A percentile compares a stretch with the other conserved stretches of the same genome.
Conservation (phyloP, 2,329 filamentous ascomycete genomes). For the Leptoxyphium fumago region DNA sequence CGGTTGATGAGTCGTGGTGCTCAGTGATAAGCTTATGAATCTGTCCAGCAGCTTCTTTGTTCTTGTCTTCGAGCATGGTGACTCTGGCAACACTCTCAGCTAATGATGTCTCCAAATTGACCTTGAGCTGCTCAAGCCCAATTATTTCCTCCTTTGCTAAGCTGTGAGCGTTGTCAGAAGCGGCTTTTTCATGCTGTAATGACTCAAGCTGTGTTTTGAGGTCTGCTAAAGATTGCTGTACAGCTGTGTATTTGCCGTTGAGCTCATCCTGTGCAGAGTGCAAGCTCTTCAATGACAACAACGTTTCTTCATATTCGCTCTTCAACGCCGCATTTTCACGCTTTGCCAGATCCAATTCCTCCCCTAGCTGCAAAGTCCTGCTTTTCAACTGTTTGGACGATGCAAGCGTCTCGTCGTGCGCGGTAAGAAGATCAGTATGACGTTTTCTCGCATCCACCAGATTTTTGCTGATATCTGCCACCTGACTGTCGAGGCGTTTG, state of each 20-base stretch:
- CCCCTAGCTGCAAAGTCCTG: slow-evolving; percentile 4
- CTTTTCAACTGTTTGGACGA: slow-evolving; percentile 2
- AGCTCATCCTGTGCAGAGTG: neutral
- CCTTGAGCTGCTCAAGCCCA: slow-evolving; percentile 3
- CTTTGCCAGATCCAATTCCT: slow-evolving; percentile 6
- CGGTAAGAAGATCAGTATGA: neutral
- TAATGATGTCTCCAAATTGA: slow-evolving; percentile 5
- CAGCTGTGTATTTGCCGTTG: neutral
- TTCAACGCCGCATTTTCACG: slow-evolving; percentile 6
- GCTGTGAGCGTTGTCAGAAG: neutral
- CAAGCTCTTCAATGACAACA: neutral
- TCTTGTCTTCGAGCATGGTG: slow-evolving; percentile 9
- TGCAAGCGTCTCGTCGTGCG: slow-evolving; percentile 2
- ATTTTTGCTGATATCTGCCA: neutral
- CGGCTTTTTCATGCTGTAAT: neutral
- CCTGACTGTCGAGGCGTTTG: neutral
- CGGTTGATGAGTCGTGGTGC: slow-evolving; percentile 1
- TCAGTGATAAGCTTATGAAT: slow-evolving; percentile 6
- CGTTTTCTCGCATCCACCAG: slow-evolving; percentile 1
- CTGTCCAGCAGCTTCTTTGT: slow-evolving; percentile 6
- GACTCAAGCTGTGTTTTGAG: neutral
- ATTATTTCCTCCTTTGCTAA: slow-evolving; percentile 3
- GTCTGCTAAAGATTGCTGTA: neutral
- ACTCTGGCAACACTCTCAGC: slow-evolving; percentile 6
- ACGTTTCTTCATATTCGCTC: neutral